Conservation (phyloP, 2,329 filamentous ascomycete species). For the Cladosporium sp. region DNA sequence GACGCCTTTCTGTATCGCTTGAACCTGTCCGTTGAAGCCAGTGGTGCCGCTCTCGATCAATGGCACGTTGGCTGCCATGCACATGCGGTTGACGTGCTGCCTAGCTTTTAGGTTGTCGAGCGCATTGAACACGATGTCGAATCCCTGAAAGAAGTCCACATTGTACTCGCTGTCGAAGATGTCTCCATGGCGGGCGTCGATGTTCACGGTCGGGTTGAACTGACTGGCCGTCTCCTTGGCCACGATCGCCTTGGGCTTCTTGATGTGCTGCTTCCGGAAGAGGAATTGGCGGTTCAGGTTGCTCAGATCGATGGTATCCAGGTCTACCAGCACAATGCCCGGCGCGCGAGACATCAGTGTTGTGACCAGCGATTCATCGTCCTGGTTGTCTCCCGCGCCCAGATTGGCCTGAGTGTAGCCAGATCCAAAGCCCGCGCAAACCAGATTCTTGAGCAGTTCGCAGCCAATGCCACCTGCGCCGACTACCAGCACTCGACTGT, state of each 20-base stretch:
- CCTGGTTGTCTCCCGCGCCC: not conserved
- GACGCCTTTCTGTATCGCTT: conserved; percentile 82
- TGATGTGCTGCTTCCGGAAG: conserved; percentile 95
- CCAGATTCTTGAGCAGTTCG: conserved; percentile 94
- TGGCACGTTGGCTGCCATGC: conserved; percentile 83
- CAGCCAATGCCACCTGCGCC: conserved; percentile 97
- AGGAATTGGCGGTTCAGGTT: conserved; percentile 98
- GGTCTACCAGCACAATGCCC: conserved; percentile 90
- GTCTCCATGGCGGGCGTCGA: conserved; percentile 88
- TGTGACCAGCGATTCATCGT: conserved; percentile 9
- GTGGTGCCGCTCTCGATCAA: conserved; percentile 96
- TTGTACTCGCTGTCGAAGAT: conserved; percentile 90
- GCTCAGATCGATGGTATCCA: conserved; percentile 96
- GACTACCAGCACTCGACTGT: conserved; percentile 70
- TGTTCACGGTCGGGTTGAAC: conserved; percentile 86
- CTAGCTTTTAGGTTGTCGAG: conserved; percentile 93
- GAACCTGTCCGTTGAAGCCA: conserved; percentile 95
- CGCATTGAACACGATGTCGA: conserved; percentile 90
- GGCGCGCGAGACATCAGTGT: conserved; percentile 25
- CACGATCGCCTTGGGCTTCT: conserved; percentile 92
- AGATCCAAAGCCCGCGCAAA: conserved; percentile 78
- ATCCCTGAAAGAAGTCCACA: conserved; percentile 81
- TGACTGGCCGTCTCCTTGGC: conserved; percentile 86
- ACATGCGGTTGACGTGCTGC: conserved; percentile 97
- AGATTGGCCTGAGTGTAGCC: conserved; percentile 8